Evolutionary conservation across 2,329 filamentous ascomycete genomes (phyloP), one percentile per base, ranked within the genome.

Genomic region (Didymella sp.): DNA sequence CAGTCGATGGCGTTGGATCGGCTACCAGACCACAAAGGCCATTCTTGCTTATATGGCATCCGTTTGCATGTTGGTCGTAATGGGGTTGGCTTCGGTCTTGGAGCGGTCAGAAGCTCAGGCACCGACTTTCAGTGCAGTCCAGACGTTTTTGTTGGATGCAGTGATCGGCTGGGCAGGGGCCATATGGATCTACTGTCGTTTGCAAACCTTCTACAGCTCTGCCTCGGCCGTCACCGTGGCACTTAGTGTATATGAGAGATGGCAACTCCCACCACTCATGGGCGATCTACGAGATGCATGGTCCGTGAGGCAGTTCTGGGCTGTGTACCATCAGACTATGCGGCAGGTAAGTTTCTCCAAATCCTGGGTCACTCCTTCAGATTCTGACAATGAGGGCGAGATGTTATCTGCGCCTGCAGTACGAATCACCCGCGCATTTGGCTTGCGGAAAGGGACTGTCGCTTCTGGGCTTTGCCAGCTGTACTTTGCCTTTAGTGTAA

Each of bases 231-330:
- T 25, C 5, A 30, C 28, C 2, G 45, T 48, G 0, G 24, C 33
- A 22, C 15, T 48, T 1, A 22, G 45, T 13, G 7, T 48, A 7
- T 48, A 48, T 7, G 45, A 48, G 12, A 28, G 11, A 3, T 48
- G 45, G 45, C 45, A 48, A 4, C n/a, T 48, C 8, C 45, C 45
- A 9, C 45, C 45, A 4, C 45, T 48, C 2, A 48, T 48, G 45
- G 45, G 45, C 24, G 6, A 22, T n/a, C 3, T 48, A 8, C 22
- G 33, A 2, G 33, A 48, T n/a, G 45, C 45, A 2, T 48, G 45
- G 45, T 48, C 45, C 9, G 24, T 48, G n/a, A 27, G 45, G 33
- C 45, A 40, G 11, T 48, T 48, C 24, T 48, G 45, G 45, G 45
- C 45, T 4, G 12, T 22, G 5, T 48, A 48, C 15, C 33, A 48